Percentiles rank a stretch among this genome's conserved stretches.
These are phyloP conservation scores for Epicoccum sorghinum DNA, from an alignment of 2,329 filamentous ascomycete genomes.

Conservation along the genomic window DNA sequence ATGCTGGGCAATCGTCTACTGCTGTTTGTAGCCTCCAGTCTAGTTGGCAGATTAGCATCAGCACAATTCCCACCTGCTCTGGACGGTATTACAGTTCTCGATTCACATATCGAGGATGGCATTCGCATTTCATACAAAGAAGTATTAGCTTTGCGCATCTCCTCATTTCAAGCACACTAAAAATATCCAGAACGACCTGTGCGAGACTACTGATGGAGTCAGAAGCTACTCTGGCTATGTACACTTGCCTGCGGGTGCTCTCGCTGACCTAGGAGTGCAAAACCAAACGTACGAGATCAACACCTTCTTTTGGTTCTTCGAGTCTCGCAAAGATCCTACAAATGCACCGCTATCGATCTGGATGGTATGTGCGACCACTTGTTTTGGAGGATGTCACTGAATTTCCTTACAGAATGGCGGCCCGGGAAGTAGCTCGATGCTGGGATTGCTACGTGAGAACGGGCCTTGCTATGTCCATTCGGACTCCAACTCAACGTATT, in stretches of 20 bases:
- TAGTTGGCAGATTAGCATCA: slow-evolving; percentile 18
- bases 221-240: slow-evolving; percentile 66
- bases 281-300: slow-evolving; percentile 53
- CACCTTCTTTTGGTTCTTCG: slow-evolving; percentile 33
- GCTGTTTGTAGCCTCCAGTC: slow-evolving; percentile 22
- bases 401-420: slow-evolving; percentile 16
- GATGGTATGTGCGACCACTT: neutral
- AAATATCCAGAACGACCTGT: slow-evolving; percentile 51
- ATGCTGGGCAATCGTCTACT: slow-evolving; percentile 19
- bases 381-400: neutral
- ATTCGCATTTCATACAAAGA: slow-evolving; percentile 54
- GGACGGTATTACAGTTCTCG: slow-evolving; percentile 47
- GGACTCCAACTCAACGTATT: slow-evolving; percentile 57
- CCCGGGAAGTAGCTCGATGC: slow-evolving; percentile 26
- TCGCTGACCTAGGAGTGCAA: slow-evolving; percentile 43
- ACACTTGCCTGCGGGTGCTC: slow-evolving; percentile 57
- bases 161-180: neutral
- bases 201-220: slow-evolving; percentile 63
- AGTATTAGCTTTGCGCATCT: slow-evolving; percentile 23
- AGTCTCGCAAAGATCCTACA: slow-evolving; percentile 23
- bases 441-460: slow-evolving; percentile 27
- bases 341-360: slow-evolving; percentile 23
- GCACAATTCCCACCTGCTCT: slow-evolving; percentile 51
- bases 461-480: slow-evolving; percentile 41
- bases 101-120: slow-evolving; percentile 48